Evolutionary conservation across 768 basidiomycete genomes (phyloP).

Genomic region (Strobilomyces dryophilus): DNA sequence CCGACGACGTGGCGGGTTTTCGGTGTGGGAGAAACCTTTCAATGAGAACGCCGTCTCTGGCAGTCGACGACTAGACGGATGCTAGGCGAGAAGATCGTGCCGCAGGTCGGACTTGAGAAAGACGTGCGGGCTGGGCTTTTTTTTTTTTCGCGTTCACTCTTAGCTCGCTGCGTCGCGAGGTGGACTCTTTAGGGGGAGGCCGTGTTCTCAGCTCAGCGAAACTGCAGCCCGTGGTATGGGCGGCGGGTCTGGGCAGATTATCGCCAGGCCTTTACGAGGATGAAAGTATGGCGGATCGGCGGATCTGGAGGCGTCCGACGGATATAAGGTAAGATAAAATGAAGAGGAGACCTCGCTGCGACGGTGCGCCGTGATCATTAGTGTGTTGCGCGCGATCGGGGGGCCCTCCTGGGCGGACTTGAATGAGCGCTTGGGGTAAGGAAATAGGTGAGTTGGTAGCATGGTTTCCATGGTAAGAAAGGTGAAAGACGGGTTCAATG

Average conservation of each 20-base stretch:
- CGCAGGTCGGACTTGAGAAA: slow-evolving; percentile 4
- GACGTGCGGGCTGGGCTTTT: neutral
- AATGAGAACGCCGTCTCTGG: slow-evolving; percentile 20
- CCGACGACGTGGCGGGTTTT: slow-evolving; percentile 15
- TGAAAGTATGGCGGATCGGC: slow-evolving; percentile 10
- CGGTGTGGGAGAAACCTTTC: slow-evolving; percentile 25
- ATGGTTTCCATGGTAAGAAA: slow-evolving; percentile 30
- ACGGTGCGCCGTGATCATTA: slow-evolving; percentile 4
- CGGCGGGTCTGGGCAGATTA: slow-evolving; percentile 8
- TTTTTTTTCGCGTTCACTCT: neutral
- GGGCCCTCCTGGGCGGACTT: neutral
- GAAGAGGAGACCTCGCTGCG: slow-evolving; percentile 12
- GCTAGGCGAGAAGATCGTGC: slow-evolving; percentile 25
- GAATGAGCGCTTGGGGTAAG: slow-evolving; percentile 7
- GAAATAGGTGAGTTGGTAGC: slow-evolving; percentile 6
- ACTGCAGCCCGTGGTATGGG: neutral
- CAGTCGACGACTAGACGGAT: slow-evolving; percentile 20
- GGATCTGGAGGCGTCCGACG: slow-evolving; percentile 18
- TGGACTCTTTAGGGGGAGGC: neutral
- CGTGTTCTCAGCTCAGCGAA: slow-evolving; percentile 9
- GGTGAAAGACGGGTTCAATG: slow-evolving; percentile 10
- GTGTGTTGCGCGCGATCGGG: neutral
- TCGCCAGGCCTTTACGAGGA: neutral
- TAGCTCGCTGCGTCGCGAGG: neutral
- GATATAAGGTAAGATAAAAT: slow-evolving; percentile 17